Base-by-base conservation (phyloP, 768 basidiomycete genomes). In the Leccinum longicurvipes region DNA sequence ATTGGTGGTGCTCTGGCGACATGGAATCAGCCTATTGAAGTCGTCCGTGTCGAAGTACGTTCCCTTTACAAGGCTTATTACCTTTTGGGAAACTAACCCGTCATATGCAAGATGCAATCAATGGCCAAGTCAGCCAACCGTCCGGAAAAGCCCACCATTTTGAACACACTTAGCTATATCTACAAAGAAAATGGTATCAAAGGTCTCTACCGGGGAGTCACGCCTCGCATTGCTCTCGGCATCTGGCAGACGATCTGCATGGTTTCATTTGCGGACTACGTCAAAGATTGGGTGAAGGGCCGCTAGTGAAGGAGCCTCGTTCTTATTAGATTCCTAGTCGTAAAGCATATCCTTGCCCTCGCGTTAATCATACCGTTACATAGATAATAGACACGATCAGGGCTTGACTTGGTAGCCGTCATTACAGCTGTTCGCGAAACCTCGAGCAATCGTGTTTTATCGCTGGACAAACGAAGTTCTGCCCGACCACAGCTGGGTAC, bases 11-110 rank as follows among this genome's bases (percentile, higher is more conserved):
- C 97, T 44, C 75, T 98, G 59, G 96, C 93, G 12, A 97, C 94
- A 51, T 99, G 97, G 97, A 99, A 99, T 73, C 97, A 98, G 70
- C 96, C 94, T 39, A 97, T 98, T 58, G 95, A 98, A 75, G 96
- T 98, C 63, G 82, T 98, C 61, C 91, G 96, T 54, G 93, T 98
- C 29, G 95, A 97, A 81, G 93, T 92, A 69, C 42, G 70, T 61
- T 27, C 19, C 21, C 25, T 41, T 39, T 29, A 14, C 6, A 2
- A 19, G 2, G 7, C 6, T 27, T 4, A 3, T 48, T 1, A n/a
- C 34, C 4, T 27, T 8, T 24, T n/a, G 17, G 21, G 50, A 25
- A 51, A 49, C 51, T 60, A 59, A 61, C 49, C 32, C 14, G 41
- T 55, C 27, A 39, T 36, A 4, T n/a, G 2, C 55, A 68, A 97